Conservation (phyloP, 1,284 basidiomycete genomes). For the Puccinia hordei region DNA sequence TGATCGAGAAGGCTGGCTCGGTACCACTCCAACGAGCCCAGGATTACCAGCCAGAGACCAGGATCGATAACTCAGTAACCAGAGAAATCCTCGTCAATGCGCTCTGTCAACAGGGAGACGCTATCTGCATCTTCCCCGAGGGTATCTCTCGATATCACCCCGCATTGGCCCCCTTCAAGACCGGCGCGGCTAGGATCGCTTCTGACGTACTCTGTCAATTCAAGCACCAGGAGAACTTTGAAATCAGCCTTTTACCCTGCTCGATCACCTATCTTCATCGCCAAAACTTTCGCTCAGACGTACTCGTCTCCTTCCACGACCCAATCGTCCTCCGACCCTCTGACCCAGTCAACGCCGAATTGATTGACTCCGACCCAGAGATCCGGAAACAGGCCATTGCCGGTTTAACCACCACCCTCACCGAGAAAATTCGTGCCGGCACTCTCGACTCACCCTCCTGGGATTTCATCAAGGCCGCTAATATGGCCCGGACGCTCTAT, state of each 20-base stretch:
- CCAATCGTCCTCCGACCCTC: conserved; percentile 63
- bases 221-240: conserved; percentile 67
- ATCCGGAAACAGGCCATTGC: conserved; percentile 19
- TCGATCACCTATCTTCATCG: conserved; percentile 70
- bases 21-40: conserved; percentile 75
- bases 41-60: conserved; percentile 64
- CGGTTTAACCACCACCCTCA: not conserved
- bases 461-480: conserved; percentile 72
- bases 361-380: conserved; percentile 51
- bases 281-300: conserved; percentile 80
- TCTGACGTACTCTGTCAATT: conserved; percentile 70
- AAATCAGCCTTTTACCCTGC: conserved; percentile 72
- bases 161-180: conserved; percentile 76
- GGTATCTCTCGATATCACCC: conserved; percentile 77
- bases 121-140: conserved; percentile 61
- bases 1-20: conserved; percentile 80
- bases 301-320: conserved; percentile 76
- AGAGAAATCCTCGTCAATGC: conserved; percentile 74
- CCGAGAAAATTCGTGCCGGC: conserved; percentile 68
- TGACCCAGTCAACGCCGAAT: conserved; percentile 23
- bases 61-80: conserved; percentile 68
- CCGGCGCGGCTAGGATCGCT: conserved; percentile 77
- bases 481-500: conserved; percentile 75
- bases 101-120: conserved; percentile 71
- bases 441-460: conserved; percentile 80